Evolutionary conservation across 192 early-diverging fungal species (phyloP), one percentile per base, ranked within the genome.

Genomic region (Funneliformis geosporum): DNA sequence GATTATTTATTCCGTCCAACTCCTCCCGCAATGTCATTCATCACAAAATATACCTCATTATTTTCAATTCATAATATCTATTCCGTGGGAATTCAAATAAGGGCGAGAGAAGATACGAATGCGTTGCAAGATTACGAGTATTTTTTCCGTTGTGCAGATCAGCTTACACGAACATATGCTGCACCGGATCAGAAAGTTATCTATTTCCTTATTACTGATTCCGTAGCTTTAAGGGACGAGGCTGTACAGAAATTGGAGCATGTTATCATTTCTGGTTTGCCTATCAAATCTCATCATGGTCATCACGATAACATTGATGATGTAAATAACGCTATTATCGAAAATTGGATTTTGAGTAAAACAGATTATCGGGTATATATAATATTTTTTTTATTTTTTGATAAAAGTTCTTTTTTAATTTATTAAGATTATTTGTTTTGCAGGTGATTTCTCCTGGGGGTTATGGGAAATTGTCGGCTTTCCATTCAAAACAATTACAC

Each of bases 161-260:
- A 87, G 70, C 44, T 87, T 16, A 82, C 82, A 9, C 40, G 50
- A 60, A 73, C 81, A 11, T 81, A 87, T 21, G 60, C 67, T 10
- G 33, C 80, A 79, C 73, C 84, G 4, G 62, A 82, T 64, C 85
- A 86, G 25, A 80, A 81, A 40, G 81, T 74, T 7, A 68, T 83
- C 2, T 87, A 81, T 64, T 87, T 83, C 73, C 64, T 87, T 7
- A 76, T 87, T 60, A 87, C 86, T 12, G 86, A 87, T 66, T 87
- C 86, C 2, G 55, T 50, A 42, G 79, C 78, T 12, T 62, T 87
- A 25, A 82, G 84, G n/a, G 79, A 85, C 12, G 82, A 87, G 38
- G 80, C 85, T 47, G 62, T 73, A 18, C 60, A 80, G 2, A 73
- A 83, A 75, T 81, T 85, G 33, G 65, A 83, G 1, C 55, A 85